Conservation (phyloP, 345 rosid genomes). For the Sonneratia caseolaris region DNA sequence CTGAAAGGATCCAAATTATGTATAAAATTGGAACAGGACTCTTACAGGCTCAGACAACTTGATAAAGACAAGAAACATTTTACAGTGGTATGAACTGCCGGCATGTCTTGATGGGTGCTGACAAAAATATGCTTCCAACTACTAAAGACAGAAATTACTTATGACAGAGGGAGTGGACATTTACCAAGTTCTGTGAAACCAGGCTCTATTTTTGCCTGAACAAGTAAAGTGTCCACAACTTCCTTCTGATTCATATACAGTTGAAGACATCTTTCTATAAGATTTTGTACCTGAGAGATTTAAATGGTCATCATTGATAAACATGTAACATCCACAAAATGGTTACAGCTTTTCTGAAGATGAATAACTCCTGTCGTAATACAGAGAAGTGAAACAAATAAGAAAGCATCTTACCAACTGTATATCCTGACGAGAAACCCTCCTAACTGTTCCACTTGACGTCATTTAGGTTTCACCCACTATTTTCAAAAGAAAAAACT, state of each 20-base stretch:
- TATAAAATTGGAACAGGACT: neutral
- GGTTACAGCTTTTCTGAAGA: neutral
- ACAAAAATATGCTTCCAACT: neutral
- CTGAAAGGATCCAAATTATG: slow-evolving; percentile 26
- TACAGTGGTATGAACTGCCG: neutral
- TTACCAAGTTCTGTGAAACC: slow-evolving; percentile 94
- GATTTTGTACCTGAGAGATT: slow-evolving; percentile 76
- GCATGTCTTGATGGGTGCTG: neutral
- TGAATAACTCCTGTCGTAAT: neutral
- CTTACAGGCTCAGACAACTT: neutral
- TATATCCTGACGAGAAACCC: slow-evolving; percentile 85
- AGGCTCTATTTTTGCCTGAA: slow-evolving; percentile 89
- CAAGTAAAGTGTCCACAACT: slow-evolving; percentile 78
- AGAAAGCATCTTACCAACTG: slow-evolving; percentile 52
- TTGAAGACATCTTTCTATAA: slow-evolving; percentile 91
- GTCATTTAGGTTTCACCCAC: slow-evolving; percentile 17
- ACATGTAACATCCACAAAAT: neutral
- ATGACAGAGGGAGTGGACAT: slow-evolving; percentile 3
- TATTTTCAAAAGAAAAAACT: neutral
- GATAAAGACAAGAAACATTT: neutral
- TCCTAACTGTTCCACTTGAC: slow-evolving; percentile 68
- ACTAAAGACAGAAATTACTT: neutral
- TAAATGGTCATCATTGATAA: neutral
- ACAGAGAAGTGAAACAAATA: neutral
- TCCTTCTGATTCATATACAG: slow-evolving; percentile 94